These are phyloP conservation scores for Bolboschoenoplectus hybrid DNA, from an alignment of 202 grass and related monocot genomes.

Conservation along the genomic window DNA sequence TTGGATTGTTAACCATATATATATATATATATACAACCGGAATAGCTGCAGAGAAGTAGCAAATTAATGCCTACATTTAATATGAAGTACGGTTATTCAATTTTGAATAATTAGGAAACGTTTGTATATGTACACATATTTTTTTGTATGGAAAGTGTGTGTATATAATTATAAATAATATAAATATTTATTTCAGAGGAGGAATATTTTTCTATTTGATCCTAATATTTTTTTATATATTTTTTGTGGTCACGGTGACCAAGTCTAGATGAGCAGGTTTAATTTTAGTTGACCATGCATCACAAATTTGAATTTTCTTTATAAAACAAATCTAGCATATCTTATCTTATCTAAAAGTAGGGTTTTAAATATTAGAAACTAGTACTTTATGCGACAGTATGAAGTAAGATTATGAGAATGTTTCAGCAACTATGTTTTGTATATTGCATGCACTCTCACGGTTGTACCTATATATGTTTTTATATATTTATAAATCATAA, in stretches of 20 bases:
- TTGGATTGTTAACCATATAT: too few relatives aligned
- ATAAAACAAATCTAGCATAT: conserved; percentile 1
- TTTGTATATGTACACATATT: too few relatives aligned
- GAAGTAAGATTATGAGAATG: conserved; percentile 22
- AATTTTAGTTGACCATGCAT: neutral
- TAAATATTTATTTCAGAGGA: neutral
- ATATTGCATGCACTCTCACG: neutral
- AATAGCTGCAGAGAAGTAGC: neutral
- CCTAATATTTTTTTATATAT: neutral
- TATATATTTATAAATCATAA: neutral
- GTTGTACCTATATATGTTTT: neutral
- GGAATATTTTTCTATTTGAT: neutral
- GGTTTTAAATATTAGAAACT: neutral
- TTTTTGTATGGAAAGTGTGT: too few relatives aligned
- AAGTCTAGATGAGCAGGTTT: conserved; percentile 5
- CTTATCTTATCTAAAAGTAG: conserved; percentile 30
- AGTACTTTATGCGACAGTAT: conserved; percentile 3
- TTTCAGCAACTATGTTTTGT: neutral
- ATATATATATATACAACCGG: neutral
- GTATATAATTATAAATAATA: neutral
- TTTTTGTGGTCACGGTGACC: neutral
- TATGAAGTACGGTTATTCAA: neutral
- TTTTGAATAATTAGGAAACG: too few relatives aligned
- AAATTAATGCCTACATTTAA: neutral
- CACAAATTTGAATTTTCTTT: neutral